phyloP scores from a whole-genome alignment of 169 alveolate genomes.

The Plasmodium gonderi region DNA sequence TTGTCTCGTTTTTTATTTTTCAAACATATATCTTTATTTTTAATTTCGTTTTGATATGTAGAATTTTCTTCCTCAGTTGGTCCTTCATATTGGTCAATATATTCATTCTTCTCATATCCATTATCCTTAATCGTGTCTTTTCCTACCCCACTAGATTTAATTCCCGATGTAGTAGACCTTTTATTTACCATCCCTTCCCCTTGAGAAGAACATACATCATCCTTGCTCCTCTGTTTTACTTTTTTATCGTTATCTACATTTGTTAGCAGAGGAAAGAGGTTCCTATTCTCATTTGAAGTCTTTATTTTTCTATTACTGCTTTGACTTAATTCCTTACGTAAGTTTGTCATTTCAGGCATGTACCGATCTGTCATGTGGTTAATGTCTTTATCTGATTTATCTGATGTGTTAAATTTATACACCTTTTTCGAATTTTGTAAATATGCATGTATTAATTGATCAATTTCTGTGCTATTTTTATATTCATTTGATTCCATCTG shows the following conservation, averaged over 20 bases:
- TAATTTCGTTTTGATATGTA: not conserved
- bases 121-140: too few species aligned
- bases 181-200: not conserved
- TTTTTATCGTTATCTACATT: not conserved
- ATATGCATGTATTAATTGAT: constrained; percentile 26
- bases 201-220: not conserved
- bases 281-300: not conserved
- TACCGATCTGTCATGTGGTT: not conserved
- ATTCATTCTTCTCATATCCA: not conserved
- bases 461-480: constrained; percentile 1
- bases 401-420: not conserved
- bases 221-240: not conserved
- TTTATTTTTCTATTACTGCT: not conserved
- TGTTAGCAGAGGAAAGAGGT: not conserved
- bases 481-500: not conserved
- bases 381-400: not conserved
- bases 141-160: too few species aligned
- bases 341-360: not conserved
- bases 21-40: not conserved
- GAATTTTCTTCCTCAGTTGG: not conserved
- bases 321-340: not conserved
- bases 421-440: constrained; percentile 17
- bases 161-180: not conserved
- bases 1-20: not conserved
- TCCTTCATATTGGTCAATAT: not conserved